These are phyloP conservation scores for Komagataella ulmi DNA, from an alignment of 805 yeast species.

Conservation along the genomic window DNA sequence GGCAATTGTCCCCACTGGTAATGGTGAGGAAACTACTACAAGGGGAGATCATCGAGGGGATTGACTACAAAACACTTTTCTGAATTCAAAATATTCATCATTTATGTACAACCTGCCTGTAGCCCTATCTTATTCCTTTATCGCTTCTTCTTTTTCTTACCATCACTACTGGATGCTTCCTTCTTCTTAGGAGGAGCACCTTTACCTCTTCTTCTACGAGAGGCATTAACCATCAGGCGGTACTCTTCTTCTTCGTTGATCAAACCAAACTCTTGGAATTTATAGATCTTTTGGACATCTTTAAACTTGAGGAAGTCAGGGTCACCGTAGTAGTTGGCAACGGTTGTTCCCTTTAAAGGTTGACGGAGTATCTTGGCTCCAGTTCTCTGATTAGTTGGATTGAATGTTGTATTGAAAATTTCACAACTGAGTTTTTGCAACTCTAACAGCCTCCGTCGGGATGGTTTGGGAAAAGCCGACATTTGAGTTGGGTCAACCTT, in stretches of 20 bases:
- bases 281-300: constrained; percentile 39
- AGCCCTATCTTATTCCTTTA: background rate
- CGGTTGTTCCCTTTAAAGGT: constrained; percentile 61
- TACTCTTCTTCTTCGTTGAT: constrained; percentile 59
- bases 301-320: constrained; percentile 52
- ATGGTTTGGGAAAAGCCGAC: constrained; percentile 15
- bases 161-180: constrained; percentile 25
- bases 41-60: constrained; percentile 15
- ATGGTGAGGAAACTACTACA: constrained; percentile 10
- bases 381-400: constrained; percentile 52
- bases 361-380: constrained; percentile 60
- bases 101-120: background rate
- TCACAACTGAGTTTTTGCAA: constrained; percentile 48
- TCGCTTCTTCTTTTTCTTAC: constrained; percentile 20
- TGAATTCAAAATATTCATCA: constrained; percentile 4
- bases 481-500: background rate
- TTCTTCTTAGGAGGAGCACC: constrained; percentile 76
- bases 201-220: constrained; percentile 74
- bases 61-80: constrained; percentile 18
- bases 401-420: constrained; percentile 58
- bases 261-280: constrained; percentile 33
- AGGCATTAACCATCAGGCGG: constrained; percentile 49
- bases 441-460: constrained; percentile 34
- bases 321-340: constrained; percentile 64
- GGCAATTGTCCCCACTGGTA: constrained; percentile 9